phyloP scores from a whole-genome alignment of 2,329 filamentous ascomycete species.

The Sporothrix dimorphospora region DNA sequence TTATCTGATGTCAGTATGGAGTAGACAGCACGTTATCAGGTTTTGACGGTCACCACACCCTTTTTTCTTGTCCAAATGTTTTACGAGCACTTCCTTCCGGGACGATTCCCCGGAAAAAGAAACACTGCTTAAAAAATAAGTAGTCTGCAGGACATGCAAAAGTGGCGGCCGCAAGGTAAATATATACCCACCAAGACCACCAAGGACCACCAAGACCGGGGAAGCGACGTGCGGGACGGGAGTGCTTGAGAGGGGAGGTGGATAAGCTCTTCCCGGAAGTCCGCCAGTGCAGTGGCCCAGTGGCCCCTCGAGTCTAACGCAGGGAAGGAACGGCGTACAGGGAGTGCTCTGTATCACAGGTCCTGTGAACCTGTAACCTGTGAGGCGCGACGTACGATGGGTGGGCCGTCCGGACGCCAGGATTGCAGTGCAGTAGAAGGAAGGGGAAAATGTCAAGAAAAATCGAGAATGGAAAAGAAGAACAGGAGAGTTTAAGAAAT shows the following conservation, averaged over 20 bases:
- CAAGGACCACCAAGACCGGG: neutral
- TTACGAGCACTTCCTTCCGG: neutral
- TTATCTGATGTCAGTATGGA: neutral
- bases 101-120: conserved; percentile 17
- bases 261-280: conserved; percentile 24
- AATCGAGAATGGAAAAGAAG: neutral
- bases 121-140: neutral
- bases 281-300: neutral
- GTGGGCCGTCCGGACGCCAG: neutral
- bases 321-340: neutral
- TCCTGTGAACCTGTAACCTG: neutral
- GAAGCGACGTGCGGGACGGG: neutral
- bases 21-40: neutral
- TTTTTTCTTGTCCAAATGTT: neutral
- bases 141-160: conserved; percentile 6
- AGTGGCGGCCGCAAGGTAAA: neutral
- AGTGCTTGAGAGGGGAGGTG: neutral
- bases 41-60: conserved; percentile 19
- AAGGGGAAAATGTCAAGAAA: neutral
- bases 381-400: neutral
- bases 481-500: neutral
- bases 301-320: neutral
- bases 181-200: neutral
- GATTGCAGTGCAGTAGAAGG: too few relatives aligned
- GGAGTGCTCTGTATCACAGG: neutral